Evolutionary conservation across 768 basidiomycete genomes (phyloP).

Genomic region (Mycena latifolia): DNA sequence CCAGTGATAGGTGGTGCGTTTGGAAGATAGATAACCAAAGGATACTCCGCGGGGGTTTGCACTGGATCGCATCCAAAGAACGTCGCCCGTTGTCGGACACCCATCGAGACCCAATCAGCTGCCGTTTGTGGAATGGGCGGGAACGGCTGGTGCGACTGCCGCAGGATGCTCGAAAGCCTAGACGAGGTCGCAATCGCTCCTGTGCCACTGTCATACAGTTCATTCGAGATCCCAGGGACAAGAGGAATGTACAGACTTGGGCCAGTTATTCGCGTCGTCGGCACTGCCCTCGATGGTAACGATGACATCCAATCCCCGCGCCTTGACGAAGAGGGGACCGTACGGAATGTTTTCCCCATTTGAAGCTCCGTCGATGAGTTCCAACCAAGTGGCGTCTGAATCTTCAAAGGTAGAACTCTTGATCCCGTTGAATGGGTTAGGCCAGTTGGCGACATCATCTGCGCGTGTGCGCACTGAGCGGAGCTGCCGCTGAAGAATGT

Average conservation of each 20-base stretch:
- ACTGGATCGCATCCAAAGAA: conserved; percentile 84
- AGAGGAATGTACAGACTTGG: conserved; percentile 63
- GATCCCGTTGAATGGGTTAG: conserved; percentile 69
- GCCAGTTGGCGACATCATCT: conserved; percentile 78
- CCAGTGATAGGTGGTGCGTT: conserved; percentile 80
- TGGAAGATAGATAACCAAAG: conserved; percentile 81
- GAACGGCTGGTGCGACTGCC: conserved; percentile 67
- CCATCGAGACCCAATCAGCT: conserved; percentile 66
- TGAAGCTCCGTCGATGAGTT: conserved; percentile 79
- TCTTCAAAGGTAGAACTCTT: conserved; percentile 65
- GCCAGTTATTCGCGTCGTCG: conserved; percentile 71
- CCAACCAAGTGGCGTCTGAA: conserved; percentile 62
- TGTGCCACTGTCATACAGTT: conserved; percentile 59
- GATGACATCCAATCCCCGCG: conserved; percentile 78
- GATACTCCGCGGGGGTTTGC: conserved; percentile 64
- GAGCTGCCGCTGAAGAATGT: conserved; percentile 62
- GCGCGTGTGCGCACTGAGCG: conserved; percentile 61
- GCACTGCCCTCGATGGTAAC: conserved; percentile 79
- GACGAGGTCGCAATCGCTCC: conserved; percentile 57
- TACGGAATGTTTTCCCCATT: conserved; percentile 80
- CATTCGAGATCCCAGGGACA: not conserved
- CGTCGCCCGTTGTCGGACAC: conserved; percentile 75
- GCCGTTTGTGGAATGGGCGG: conserved; percentile 71
- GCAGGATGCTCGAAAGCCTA: conserved; percentile 59
- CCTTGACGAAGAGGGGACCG: conserved; percentile 77